phyloP scores from a whole-genome alignment of 2,329 filamentous ascomycete genomes.

The Talaromyces sp. region DNA sequence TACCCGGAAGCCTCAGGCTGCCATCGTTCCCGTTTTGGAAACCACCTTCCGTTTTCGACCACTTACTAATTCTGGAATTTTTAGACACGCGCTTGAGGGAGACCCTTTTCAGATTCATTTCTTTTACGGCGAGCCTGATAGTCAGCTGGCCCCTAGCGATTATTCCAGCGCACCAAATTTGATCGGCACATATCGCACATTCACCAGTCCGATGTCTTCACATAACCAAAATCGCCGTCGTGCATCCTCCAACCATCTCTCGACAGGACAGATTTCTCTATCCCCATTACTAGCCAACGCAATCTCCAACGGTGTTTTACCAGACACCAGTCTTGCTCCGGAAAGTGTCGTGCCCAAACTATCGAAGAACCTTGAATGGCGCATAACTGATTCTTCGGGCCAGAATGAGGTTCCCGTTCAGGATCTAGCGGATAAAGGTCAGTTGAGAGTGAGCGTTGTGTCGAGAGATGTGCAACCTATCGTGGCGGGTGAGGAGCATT shows the following conservation, averaged over 20 bases:
- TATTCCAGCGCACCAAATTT: slow-evolving; percentile 52
- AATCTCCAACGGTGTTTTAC: slow-evolving; percentile 12
- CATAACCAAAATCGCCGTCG: not conserved
- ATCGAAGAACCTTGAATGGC: slow-evolving; percentile 22
- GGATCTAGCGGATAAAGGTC: slow-evolving; percentile 18
- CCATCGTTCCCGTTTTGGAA: not conserved
- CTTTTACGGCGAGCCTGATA: slow-evolving; percentile 55
- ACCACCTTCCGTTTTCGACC: not conserved
- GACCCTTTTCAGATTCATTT: slow-evolving; percentile 64
- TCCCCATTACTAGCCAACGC: slow-evolving; percentile 21
- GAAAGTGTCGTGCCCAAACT: slow-evolving; percentile 20
- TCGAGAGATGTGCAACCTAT: slow-evolving; percentile 22
- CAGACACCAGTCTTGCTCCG: slow-evolving; percentile 14
- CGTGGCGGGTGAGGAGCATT: slow-evolving; percentile 14
- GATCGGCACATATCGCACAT: slow-evolving; percentile 60
- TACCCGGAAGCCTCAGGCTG: not conserved
- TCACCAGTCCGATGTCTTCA: slow-evolving; percentile 27
- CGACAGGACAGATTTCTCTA: slow-evolving; percentile 19
- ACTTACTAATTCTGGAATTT: slow-evolving; percentile 10
- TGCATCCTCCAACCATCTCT: not conserved
- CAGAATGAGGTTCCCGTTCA: slow-evolving; percentile 20
- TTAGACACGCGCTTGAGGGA: slow-evolving; percentile 45
- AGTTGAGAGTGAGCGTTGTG: slow-evolving; percentile 18
- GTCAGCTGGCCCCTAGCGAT: slow-evolving; percentile 35
- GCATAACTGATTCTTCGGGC: slow-evolving; percentile 14